Conservation (phyloP, 1,139 yeast species). For the Geotrichum fermentans region DNA sequence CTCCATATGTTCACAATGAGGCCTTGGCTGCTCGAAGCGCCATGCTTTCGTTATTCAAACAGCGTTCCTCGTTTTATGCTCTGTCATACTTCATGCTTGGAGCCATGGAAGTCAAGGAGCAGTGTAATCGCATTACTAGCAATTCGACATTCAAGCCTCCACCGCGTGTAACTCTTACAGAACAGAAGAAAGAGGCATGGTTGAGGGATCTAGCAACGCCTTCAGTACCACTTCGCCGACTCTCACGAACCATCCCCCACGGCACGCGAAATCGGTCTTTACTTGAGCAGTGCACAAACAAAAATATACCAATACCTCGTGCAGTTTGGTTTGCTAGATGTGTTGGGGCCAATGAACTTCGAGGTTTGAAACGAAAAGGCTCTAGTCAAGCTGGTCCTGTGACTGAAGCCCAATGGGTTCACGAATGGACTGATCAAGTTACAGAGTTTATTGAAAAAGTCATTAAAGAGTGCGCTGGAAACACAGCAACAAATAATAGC, state of each 20-base stretch:
- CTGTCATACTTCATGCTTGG: constrained; percentile 57
- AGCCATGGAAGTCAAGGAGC: constrained; percentile 62
- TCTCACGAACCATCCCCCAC: constrained; percentile 83
- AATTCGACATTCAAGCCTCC: constrained; percentile 67
- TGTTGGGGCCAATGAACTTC: constrained; percentile 74
- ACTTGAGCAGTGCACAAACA: constrained; percentile 63
- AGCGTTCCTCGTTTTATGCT: constrained; percentile 55
- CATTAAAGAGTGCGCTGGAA: constrained; percentile 26
- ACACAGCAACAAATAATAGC: neutral
- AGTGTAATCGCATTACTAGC: constrained; percentile 54
- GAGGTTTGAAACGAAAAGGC: constrained; percentile 58
- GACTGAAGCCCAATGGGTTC: constrained; percentile 61
- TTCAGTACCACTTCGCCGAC: constrained; percentile 55
- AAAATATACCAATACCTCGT: constrained; percentile 64
- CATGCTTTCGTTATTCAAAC: constrained; percentile 36
- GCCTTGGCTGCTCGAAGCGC: constrained; percentile 29
- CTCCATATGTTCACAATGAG: constrained; percentile 55
- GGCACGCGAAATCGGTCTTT: constrained; percentile 72
- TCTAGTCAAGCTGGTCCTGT: constrained; percentile 26
- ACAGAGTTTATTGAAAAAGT: constrained; percentile 54
- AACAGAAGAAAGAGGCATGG: constrained; percentile 82
- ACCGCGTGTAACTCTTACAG: constrained; percentile 83
- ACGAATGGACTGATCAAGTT: constrained; percentile 85
- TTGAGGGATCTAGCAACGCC: constrained; percentile 69
- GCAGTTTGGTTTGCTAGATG: constrained; percentile 91